These are phyloP conservation scores for Brassica cretica DNA, from an alignment of 345 rosid species.

Conservation along the genomic window DNA sequence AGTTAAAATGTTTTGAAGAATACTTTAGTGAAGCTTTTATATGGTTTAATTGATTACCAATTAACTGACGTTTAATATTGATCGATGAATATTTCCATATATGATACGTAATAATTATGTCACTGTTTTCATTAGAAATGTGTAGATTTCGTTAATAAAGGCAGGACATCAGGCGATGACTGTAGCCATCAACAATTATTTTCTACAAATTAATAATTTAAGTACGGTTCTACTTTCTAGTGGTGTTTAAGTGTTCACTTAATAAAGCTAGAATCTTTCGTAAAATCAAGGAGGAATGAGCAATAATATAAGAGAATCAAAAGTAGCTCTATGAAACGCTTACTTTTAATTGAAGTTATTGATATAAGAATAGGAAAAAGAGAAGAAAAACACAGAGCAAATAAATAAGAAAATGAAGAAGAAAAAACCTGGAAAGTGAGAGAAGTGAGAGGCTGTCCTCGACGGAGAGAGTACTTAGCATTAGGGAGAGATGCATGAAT, in stretches of 20 bases:
- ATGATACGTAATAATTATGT: background rate
- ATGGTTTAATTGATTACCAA: background rate
- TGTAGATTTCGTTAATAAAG: background rate
- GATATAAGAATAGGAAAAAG: constrained; percentile 8
- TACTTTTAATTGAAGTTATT: constrained; percentile 29
- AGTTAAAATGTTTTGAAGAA: background rate
- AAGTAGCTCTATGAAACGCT: background rate
- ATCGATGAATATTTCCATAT: background rate
- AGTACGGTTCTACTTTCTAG: constrained; percentile 10
- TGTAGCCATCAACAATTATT: background rate
- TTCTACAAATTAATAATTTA: constrained; percentile 3
- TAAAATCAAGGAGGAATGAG: constrained; percentile 19
- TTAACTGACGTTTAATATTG: background rate
- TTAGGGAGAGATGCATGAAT: constrained; percentile 68
- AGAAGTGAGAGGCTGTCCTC: constrained; percentile 48
- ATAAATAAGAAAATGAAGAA: background rate
- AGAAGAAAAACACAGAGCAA: background rate
- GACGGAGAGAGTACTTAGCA: constrained; percentile 45
- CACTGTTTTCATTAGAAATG: background rate
- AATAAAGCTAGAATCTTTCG: constrained; percentile 18
- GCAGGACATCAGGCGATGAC: background rate
- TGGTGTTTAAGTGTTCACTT: constrained; percentile 30
- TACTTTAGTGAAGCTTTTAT: background rate
- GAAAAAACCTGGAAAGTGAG: constrained; percentile 60
- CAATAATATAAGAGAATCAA: constrained; percentile 2